Percentiles rank a stretch among this genome's conserved stretches.
Conservation (phyloP, 139 green algal genomes). For the Chlorella vulgaris region DNA sequence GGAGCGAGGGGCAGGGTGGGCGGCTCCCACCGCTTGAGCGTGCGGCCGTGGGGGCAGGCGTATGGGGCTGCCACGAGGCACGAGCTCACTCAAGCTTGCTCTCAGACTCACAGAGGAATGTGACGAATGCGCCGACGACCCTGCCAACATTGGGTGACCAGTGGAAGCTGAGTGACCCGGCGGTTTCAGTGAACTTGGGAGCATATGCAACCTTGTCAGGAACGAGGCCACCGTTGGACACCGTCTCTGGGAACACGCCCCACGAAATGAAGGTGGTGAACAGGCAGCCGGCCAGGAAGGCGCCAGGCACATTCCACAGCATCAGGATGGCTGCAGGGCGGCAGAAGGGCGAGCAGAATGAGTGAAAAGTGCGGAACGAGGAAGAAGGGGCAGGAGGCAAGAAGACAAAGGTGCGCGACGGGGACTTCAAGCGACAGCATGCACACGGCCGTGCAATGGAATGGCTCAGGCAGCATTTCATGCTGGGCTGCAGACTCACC, state of each 20-base stretch:
- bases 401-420: too few species aligned
- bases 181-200: conserved; percentile 33
- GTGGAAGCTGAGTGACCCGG: conserved; percentile 54
- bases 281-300: conserved; percentile 68
- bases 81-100: too few species aligned
- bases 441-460: too few species aligned
- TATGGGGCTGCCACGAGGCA: too few species aligned
- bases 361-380: too few species aligned
- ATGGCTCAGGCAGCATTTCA: too few species aligned
- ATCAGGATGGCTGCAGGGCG: conserved; percentile 39
- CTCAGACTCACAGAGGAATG: conserved; percentile 46
- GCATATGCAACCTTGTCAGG: conserved; percentile 25
- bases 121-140: conserved; percentile 38
- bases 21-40: too few species aligned
- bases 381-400: too few species aligned
- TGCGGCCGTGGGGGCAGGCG: too few species aligned
- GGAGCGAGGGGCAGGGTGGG: too few species aligned
- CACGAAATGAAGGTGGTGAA: conserved; percentile 69
- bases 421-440: too few species aligned
- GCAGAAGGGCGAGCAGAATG: background rate
- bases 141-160: conserved; percentile 51
- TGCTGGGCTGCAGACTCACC: too few species aligned
- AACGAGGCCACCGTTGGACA: conserved; percentile 30
- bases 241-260: conserved; percentile 56
- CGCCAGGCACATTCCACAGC: conserved; percentile 55